Evolutionary conservation across 805 yeast genomes (phyloP), one percentile per base, ranked within the genome.

Genomic region (Myxozyma mucilagina): DNA sequence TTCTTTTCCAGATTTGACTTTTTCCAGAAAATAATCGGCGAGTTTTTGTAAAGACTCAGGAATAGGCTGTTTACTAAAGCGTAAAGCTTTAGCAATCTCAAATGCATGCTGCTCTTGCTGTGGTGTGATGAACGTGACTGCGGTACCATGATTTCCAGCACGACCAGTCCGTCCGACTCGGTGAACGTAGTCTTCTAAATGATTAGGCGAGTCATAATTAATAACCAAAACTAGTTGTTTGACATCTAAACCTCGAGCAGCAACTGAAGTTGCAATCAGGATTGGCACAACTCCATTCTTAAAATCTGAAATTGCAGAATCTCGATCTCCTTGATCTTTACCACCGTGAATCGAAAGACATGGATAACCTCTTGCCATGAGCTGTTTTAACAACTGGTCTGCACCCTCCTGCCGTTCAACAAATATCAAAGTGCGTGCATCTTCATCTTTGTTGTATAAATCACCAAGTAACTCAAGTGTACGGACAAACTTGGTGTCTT

Each of bases 241-340:
- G n/a, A 94, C 97, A 74, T 94, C 97, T 29, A 94, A 76, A 0
- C 99, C 99, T 64, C 99, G 80, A 0, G 99, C 97, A 1, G 97
- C 90, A 31, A 94, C 88, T 1, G 97, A 94, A 0, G 99, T 94
- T 7, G 97, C 97, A 32, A 94, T 83, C 52, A 94, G 76, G 1
- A 91, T 83, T 20, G 77, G 72, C 57, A 84, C 75, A 0, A 79
- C 78, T 13, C 90, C 87, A 6, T 72, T 76, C 59, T 82, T 81
- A 73, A 93, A 94, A 53, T 84, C 89, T 13, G 80, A 77, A 43
- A 94, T 82, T 1, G 92, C 90, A 24, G 81, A 75, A 49, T 87
- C 87, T 56, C 99, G 78, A 70, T 93, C 97, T 36, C 81, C 76
- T 69, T 92, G 96, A 50, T 89, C 92, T 69, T 90, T 87, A 0